These are phyloP conservation scores for Mucuna pruriens DNA, from an alignment of 306 rosid genomes.

Conservation along the genomic window DNA sequence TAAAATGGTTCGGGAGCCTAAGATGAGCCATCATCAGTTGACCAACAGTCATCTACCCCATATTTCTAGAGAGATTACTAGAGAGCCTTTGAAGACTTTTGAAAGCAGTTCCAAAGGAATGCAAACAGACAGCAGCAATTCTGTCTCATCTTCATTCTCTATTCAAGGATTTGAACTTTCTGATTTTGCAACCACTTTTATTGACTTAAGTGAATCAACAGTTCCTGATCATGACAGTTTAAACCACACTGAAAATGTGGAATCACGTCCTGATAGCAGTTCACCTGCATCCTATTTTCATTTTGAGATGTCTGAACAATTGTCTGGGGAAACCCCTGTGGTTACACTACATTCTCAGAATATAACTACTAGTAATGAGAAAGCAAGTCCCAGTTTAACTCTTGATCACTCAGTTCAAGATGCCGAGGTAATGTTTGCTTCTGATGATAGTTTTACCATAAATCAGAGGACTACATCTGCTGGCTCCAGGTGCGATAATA, in stretches of 20 bases:
- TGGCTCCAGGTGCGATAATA: slow-evolving; percentile 39
- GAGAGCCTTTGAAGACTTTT: slow-evolving; percentile 55
- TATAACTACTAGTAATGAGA: slow-evolving; percentile 31
- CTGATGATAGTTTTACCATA: slow-evolving; percentile 35
- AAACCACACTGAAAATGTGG: slow-evolving; percentile 48
- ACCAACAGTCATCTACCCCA: slow-evolving; percentile 47
- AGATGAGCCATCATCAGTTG: slow-evolving; percentile 46
- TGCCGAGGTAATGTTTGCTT: slow-evolving; percentile 32
- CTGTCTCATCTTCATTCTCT: slow-evolving; percentile 75
- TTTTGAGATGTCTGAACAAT: slow-evolving; percentile 35
- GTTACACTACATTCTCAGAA: slow-evolving; percentile 12
- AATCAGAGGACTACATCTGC: slow-evolving; percentile 25
- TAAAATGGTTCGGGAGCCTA: slow-evolving; percentile 55
- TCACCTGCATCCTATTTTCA: slow-evolving; percentile 27
- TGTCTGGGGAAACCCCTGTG: slow-evolving; percentile 29
- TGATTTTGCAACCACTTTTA: slow-evolving; percentile 70
- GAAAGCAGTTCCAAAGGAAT: slow-evolving; percentile 64
- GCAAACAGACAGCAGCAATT: slow-evolving; percentile 68
- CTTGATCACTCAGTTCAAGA: slow-evolving; percentile 33
- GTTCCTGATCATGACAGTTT: slow-evolving; percentile 45
- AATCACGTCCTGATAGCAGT: slow-evolving; percentile 43
- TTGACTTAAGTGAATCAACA: slow-evolving; percentile 57
- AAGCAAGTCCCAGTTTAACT: slow-evolving; percentile 35
- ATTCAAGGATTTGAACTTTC: slow-evolving; percentile 71
- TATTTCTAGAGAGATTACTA: slow-evolving; percentile 47